Conservation (phyloP, 2,329 filamentous ascomycete species). For the Pseudogymnoascus sp. region DNA sequence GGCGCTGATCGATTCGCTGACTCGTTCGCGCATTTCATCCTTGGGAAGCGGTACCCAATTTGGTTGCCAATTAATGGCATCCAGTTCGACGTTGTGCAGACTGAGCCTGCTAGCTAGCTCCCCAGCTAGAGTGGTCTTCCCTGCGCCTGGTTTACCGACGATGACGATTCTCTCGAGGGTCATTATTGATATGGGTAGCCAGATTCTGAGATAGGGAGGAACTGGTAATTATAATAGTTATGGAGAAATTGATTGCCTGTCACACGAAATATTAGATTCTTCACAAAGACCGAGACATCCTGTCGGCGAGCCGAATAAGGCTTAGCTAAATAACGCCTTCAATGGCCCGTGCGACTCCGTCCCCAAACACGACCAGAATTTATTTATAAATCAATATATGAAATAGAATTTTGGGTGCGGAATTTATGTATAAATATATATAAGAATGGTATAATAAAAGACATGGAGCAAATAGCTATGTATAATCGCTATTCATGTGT, state of each 20-base stretch:
- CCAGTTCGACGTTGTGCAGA: neutral
- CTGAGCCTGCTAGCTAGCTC: neutral
- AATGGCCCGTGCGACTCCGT: constrained; percentile 16
- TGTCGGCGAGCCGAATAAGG: constrained; percentile 13
- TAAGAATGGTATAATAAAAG: too few species aligned
- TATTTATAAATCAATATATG: too few species aligned
- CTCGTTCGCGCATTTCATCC: neutral
- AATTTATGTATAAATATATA: too few species aligned
- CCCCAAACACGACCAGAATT: too few species aligned
- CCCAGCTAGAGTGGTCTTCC: neutral
- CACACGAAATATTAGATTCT: neutral
- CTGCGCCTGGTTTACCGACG: constrained; percentile 7
- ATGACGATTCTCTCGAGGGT: neutral
- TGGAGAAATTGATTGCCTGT: neutral
- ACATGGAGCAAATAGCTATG: too few species aligned
- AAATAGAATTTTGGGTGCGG: too few species aligned
- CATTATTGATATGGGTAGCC: neutral
- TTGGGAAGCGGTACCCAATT: neutral
- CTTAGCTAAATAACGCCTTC: constrained; percentile 38
- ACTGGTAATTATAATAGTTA: neutral
- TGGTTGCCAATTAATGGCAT: neutral
- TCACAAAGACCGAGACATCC: neutral
- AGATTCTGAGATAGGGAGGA: neutral
- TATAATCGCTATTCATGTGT: too few species aligned
- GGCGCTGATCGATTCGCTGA: neutral